Evolutionary conservation across 2,329 filamentous ascomycete species (phyloP).

Genomic region (Exophiala alcalophila): DNA sequence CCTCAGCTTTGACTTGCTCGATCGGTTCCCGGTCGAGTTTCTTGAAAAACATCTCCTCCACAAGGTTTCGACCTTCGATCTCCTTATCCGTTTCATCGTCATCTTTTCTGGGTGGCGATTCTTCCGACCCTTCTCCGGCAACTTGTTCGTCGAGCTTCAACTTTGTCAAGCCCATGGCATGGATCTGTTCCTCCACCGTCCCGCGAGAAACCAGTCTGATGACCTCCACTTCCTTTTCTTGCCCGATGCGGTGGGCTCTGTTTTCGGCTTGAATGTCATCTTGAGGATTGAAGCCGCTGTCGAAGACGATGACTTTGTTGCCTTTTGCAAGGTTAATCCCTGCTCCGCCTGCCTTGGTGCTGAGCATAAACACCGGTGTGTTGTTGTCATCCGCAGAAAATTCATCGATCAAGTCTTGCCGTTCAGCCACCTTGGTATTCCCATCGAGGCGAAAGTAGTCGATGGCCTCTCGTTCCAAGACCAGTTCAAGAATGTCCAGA

Average conservation of each 20-base stretch:
- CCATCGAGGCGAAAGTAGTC: constrained; percentile 85
- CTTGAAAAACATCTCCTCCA: constrained; percentile 51
- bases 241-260: constrained; percentile 88
- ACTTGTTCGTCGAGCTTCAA: constrained; percentile 79
- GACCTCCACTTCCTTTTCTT: constrained; percentile 86
- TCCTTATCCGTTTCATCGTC: constrained; percentile 38
- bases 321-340: constrained; percentile 94
- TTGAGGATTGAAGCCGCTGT: constrained; percentile 95
- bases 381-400: constrained; percentile 68
- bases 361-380: constrained; percentile 89
- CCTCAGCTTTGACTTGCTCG: constrained; percentile 22
- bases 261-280: constrained; percentile 99
- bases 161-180: constrained; percentile 87
- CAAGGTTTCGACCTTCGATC: constrained; percentile 48
- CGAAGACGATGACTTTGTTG: constrained; percentile 97
- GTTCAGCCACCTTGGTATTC: constrained; percentile 72
- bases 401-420: constrained; percentile 82
- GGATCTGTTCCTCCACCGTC: constrained; percentile 91
- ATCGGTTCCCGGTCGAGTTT: constrained; percentile 34
- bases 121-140: constrained; percentile 54
- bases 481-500: constrained; percentile 83
- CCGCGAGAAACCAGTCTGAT: constrained; percentile 74
- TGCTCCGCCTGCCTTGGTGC: constrained; percentile 91
- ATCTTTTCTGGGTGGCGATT: constrained; percentile 19
- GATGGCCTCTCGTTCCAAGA: constrained; percentile 70